Base-by-base conservation (phyloP, 1,284 basidiomycete genomes). In the Puccinia hordei region DNA sequence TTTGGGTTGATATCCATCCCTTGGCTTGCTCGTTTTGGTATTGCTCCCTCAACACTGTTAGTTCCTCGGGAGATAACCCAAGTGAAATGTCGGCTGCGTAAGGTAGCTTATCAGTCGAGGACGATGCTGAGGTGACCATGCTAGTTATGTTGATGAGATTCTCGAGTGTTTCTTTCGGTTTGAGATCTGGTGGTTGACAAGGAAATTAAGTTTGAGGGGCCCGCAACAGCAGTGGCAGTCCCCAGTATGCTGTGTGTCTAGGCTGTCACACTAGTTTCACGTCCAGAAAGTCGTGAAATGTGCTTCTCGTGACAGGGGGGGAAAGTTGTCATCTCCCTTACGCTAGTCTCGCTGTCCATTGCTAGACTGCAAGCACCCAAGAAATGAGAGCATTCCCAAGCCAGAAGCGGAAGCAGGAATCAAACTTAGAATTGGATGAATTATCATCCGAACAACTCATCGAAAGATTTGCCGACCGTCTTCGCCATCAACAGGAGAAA, bases 1-100 rank as follows among this genome's bases (percentile, higher is more conserved):
- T 96, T 87, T 99, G 97, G 1, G 92, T 90, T 2, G 94, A 94
- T 80, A 97, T 90, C 86, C 98, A 94, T 55, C 91, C 90, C 82
- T 93, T 83, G 0, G 78, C 71, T n/a, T 76, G 57, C 79, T 84
- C 57, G 80, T 82, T 79, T 82, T 81, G 74, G 81, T 83, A 69
- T 82, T 83, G 49, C 81, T 82, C 12, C 82, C 81, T 59, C 78
- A 57, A 81, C 81, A 77, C 82, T 51, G 59, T 82, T 71, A 85
- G 84, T 74, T 84, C 84, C 68, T 68, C 73, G 19, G 65, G 61
- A 27, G 41, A 41, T 49, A 68, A 33, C 51, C 53, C 68, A 5
- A 63, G 38, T 13, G 35, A 57, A n/a, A 66, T 53, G 24, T 71
- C 68, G 1, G 78, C 73, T 49, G 75, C 66, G 69, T 78, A 65